Evolutionary conservation across 331 rosid species (phyloP), one percentile per base, ranked within the genome.

Genomic region (Cydonia oblonga): DNA sequence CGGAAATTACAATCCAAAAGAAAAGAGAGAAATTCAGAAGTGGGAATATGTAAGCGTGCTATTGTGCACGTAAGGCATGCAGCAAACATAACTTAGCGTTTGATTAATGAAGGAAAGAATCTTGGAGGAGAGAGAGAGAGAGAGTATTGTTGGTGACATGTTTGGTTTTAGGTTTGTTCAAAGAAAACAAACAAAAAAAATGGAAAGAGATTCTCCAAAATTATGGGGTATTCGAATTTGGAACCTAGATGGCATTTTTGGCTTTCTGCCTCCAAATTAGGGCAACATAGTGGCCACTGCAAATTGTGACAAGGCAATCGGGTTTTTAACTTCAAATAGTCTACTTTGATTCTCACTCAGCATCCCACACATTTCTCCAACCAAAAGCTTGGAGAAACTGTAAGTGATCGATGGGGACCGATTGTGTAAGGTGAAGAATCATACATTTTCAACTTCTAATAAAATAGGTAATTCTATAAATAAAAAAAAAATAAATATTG

Each of bases 151-250:
- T 46, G 42, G 74, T 28, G 52, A 38, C 20, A 70, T 32, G 63
- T 65, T 69, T 65, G 70, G 40, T 71, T 53, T 30, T 60, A 65
- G 64, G 14, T 72, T 13, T 49, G 20, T 69, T 35, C 22, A 7
- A n/a, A 59, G 63, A 70, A 66, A 54, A 52, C 13, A 69, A 60
- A 59, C 68, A 62, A 73, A 10, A 23, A 56, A 24, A 57, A 69
- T 64, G 29, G 75, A 64, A 59, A 73, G 25, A 78, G 78, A 65
- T 77, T 59, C 81, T 75, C 80, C 84, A 24, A 76, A 74, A 52
- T 66, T 22, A 53, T 71, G 58, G 33, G 76, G 70, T 35, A 20
- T 52, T 65, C 23, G 51, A 46, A 19, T 66, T 46, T 6, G 53
- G n/a, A 46, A 25, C 64, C 69, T 76, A 61, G 64, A 32, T 63